Conservation (phyloP, 106 monocot genomes). For the Allium fistulosum region DNA sequence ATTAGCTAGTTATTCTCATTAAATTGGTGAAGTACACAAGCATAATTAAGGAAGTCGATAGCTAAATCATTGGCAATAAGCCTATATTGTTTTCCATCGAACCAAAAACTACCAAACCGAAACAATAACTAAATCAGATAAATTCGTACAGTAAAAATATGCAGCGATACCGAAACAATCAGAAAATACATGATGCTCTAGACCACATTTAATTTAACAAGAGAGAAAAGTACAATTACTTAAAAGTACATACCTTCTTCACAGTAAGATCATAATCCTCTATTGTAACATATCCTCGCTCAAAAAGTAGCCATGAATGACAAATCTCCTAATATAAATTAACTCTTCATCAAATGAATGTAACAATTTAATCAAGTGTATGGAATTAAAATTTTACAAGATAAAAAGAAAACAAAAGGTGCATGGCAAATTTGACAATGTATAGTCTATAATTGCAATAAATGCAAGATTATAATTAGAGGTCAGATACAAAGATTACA, state of each 20-base stretch:
- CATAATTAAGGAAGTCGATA: no score
- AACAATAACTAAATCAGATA: background rate
- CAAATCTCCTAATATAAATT: slow-evolving; percentile 65
- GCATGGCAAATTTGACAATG: background rate
- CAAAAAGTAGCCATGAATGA: slow-evolving; percentile 83
- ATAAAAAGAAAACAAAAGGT: background rate
- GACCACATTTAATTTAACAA: background rate
- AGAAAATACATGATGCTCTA: background rate
- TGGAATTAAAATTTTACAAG: background rate
- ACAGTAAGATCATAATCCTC: slow-evolving; percentile 77
- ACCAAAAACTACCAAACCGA: background rate
- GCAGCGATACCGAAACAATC: background rate
- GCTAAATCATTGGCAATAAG: no score
- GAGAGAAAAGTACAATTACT: background rate
- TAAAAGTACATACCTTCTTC: slow-evolving; percentile 54
- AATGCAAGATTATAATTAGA: no score
- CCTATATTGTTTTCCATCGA: no score
- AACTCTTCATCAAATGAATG: slow-evolving; percentile 4
- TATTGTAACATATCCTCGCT: slow-evolving; percentile 78
- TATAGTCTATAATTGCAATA: no score
- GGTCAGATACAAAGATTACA: background rate
- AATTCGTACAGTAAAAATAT: background rate
- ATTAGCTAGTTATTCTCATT: no score
- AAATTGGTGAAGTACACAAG: no score
- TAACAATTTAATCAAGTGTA: background rate